phyloP scores from a whole-genome alignment of 257 asterid species.

The Nicotiana sylvestris region DNA sequence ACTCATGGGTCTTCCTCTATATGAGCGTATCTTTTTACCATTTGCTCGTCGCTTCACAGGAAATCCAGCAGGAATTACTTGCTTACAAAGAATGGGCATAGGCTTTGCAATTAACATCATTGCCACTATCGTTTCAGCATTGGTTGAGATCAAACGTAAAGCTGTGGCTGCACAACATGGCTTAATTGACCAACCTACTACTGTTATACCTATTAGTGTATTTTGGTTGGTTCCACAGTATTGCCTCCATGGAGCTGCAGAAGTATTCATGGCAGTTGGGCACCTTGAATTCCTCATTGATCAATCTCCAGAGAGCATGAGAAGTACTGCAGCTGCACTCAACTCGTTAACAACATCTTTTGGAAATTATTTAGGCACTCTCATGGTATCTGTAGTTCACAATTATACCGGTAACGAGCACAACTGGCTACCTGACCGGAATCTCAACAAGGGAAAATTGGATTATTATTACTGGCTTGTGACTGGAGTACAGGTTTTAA shows the following conservation, averaged over 20 bases:
- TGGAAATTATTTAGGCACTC: conserved; percentile 56
- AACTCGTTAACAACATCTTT: conserved; percentile 51
- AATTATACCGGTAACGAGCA: conserved; percentile 32
- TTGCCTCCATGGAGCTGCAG: conserved; percentile 56
- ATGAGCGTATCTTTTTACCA: conserved; percentile 71
- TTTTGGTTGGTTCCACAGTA: conserved; percentile 84
- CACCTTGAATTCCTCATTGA: conserved; percentile 71
- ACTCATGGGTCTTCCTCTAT: conserved; percentile 40
- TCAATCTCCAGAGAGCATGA: conserved; percentile 85
- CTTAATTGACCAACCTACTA: conserved; percentile 46
- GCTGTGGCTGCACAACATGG: conserved; percentile 34
- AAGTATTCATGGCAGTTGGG: conserved; percentile 61
- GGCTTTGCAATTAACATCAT: conserved; percentile 50
- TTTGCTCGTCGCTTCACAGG: conserved; percentile 37
- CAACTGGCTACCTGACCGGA: conserved; percentile 73
- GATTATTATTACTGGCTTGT: conserved; percentile 65
- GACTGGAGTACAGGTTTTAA: conserved; percentile 49
- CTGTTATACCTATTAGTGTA: conserved; percentile 53
- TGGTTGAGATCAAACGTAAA: conserved; percentile 66
- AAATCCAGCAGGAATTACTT: conserved; percentile 54
- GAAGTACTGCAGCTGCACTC: conserved; percentile 69
- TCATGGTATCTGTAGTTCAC: conserved; percentile 53
- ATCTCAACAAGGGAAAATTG: conserved; percentile 57
- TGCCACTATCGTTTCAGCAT: conserved; percentile 46
- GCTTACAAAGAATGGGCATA: conserved; percentile 72